Conservation (phyloP, 2,329 filamentous ascomycete genomes). For the Pseudogymnoascus sp. region DNA sequence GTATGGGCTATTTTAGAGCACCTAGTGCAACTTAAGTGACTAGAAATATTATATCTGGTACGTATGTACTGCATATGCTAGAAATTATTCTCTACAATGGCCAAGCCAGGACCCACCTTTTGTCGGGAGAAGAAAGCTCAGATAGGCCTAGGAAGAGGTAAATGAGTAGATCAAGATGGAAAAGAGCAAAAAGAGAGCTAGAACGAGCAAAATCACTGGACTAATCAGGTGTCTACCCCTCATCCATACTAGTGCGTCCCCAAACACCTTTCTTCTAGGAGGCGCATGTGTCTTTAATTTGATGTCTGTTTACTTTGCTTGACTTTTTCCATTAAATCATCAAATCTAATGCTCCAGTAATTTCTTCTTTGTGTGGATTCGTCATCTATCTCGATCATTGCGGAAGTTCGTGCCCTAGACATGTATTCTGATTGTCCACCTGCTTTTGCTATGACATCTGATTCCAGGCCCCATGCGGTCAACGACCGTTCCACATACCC, state of each 20-base stretch:
- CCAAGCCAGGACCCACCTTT: neutral
- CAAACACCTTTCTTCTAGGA: neutral
- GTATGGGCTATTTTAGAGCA: neutral
- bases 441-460: neutral
- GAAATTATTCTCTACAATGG: neutral
- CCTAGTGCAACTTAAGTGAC: neutral
- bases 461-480: neutral
- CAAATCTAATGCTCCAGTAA: neutral
- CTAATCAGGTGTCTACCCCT: neutral
- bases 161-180: neutral
- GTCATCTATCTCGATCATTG: neutral
- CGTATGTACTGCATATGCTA: neutral
- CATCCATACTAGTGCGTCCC: neutral
- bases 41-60: neutral
- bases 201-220: neutral
- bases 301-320: neutral
- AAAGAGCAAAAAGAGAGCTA: neutral
- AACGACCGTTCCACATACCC: neutral
- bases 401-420: neutral
- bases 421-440: neutral
- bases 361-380: neutral
- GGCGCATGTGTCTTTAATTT: neutral
- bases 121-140: neutral
- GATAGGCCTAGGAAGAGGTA: neutral
- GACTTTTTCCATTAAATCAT: neutral